phyloP scores from a whole-genome alignment of 768 basidiomycete species.

The Suillus americanus region DNA sequence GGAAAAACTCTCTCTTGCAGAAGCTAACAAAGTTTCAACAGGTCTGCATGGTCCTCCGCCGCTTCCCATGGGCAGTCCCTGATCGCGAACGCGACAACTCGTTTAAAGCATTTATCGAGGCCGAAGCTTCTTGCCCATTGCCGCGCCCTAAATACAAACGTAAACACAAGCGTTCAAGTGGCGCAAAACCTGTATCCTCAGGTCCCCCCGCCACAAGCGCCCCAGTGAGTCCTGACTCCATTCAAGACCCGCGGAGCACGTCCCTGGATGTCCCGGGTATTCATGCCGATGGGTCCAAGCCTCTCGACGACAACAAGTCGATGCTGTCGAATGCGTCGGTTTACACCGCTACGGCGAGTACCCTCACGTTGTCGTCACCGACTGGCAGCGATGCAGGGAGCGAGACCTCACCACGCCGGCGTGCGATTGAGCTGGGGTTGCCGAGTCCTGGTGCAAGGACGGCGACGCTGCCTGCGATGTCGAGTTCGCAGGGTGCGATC shows the following conservation, averaged over 20 bases:
- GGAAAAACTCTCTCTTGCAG: neutral
- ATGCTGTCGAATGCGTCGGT: slow-evolving; percentile 7
- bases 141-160: slow-evolving; percentile 22
- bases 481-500: slow-evolving; percentile 4
- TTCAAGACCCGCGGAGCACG: neutral
- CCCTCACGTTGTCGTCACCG: slow-evolving; percentile 12
- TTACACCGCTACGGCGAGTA: slow-evolving; percentile 10
- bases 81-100: slow-evolving; percentile 91
- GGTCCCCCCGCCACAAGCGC: slow-evolving; percentile 14
- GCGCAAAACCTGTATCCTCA: neutral
- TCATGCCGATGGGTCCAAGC: neutral
- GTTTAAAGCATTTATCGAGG: slow-evolving; percentile 88
- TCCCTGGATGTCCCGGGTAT: neutral
- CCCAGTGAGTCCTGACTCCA: slow-evolving; percentile 8
- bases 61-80: slow-evolving; percentile 99
- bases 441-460: slow-evolving; percentile 26
- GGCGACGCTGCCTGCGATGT: slow-evolving; percentile 35
- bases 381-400: slow-evolving; percentile 16
- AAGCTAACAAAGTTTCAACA: slow-evolving; percentile 7
- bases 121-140: slow-evolving; percentile 79
- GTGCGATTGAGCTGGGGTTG: slow-evolving; percentile 15
- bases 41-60: slow-evolving; percentile 89
- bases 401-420: slow-evolving; percentile 16
- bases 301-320: slow-evolving; percentile 18
- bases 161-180: slow-evolving; percentile 9